phyloP scores from a whole-genome alignment of 2,329 filamentous ascomycete species.

The Cercospora sesami region DNA sequence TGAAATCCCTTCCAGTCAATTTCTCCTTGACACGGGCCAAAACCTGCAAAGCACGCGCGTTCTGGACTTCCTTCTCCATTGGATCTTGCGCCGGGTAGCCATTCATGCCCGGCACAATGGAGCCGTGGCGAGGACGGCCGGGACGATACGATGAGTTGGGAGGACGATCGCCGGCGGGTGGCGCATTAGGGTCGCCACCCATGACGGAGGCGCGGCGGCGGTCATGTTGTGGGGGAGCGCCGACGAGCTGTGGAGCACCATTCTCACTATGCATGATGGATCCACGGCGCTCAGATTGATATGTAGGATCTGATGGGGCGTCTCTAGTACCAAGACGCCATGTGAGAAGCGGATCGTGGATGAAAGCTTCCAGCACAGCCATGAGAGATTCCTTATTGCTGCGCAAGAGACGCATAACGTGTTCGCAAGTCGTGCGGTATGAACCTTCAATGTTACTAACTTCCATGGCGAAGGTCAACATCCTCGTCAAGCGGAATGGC shows the following conservation, averaged over 20 bases:
- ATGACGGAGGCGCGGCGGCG: slow-evolving; percentile 37
- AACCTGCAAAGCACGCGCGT: slow-evolving; percentile 88
- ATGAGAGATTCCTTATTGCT: slow-evolving; percentile 98
- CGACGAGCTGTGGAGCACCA: slow-evolving; percentile 16
- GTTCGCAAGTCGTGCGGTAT: slow-evolving; percentile 96
- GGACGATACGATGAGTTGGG: slow-evolving; percentile 28
- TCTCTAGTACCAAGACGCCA: slow-evolving; percentile 77
- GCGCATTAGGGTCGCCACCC: slow-evolving; percentile 35
- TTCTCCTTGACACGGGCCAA: slow-evolving; percentile 92
- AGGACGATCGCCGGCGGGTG: slow-evolving; percentile 35
- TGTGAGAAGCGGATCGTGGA: slow-evolving; percentile 97
- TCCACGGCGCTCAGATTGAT: slow-evolving; percentile 61
- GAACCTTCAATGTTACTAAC: slow-evolving; percentile 99
- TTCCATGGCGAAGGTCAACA: slow-evolving; percentile 99
- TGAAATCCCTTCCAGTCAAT: slow-evolving; percentile 90
- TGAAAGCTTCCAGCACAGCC: slow-evolving; percentile 98
- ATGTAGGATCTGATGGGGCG: slow-evolving; percentile 60
- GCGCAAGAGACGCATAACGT: slow-evolving; percentile 93
- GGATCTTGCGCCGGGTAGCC: slow-evolving; percentile 36
- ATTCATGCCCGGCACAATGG: slow-evolving; percentile 37
- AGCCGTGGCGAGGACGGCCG: slow-evolving; percentile 16
- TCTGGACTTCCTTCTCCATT: slow-evolving; percentile 72
- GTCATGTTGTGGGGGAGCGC: slow-evolving; percentile 13
- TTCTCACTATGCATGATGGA: slow-evolving; percentile 56
- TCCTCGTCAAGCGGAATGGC: slow-evolving; percentile 94